These are phyloP conservation scores for Paracoccidioides lutzii DNA, from an alignment of 2,329 filamentous ascomycete genomes.

Conservation along the genomic window DNA sequence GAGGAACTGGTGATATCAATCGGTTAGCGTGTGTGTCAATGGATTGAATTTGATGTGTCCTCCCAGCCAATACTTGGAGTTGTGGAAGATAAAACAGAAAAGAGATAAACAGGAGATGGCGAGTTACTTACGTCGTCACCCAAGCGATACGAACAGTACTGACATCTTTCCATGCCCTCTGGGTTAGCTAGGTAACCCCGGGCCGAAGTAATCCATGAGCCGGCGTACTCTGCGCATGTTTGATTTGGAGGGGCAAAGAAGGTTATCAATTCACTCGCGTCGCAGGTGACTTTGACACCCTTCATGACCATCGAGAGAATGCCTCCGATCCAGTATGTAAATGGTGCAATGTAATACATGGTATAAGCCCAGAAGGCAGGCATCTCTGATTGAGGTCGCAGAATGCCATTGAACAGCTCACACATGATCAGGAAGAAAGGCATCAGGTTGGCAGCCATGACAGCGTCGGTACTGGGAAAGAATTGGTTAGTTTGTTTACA, in stretches of 20 bases:
- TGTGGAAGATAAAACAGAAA: neutral
- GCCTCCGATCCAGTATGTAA: conserved; percentile 68
- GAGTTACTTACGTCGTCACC: conserved; percentile 22
- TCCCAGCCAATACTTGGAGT: neutral
- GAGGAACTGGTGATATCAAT: conserved; percentile 16
- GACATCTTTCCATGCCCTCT: conserved; percentile 51
- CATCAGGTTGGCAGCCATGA: conserved; percentile 66
- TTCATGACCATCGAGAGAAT: conserved; percentile 68
- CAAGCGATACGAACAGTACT: conserved; percentile 62
- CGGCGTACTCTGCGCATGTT: conserved; percentile 63
- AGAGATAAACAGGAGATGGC: neutral
- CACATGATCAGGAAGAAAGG: conserved; percentile 76
- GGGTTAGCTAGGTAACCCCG: conserved; percentile 55
- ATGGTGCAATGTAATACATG: conserved; percentile 74
- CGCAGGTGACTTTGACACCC: conserved; percentile 49
- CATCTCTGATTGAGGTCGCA: conserved; percentile 64
- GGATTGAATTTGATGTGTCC: too few species aligned
- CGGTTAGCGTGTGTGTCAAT: conserved; percentile 1
- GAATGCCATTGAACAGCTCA: conserved; percentile 75
- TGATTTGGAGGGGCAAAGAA: conserved; percentile 55
- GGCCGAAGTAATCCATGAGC: conserved; percentile 50
- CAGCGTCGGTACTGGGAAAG: conserved; percentile 35
- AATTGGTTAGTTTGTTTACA: conserved; percentile 1
- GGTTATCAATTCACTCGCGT: conserved; percentile 47
- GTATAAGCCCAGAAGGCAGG: conserved; percentile 65